phyloP scores from a whole-genome alignment of 2,329 filamentous ascomycete species.

The Aspergillus oerlinghausenensis region DNA sequence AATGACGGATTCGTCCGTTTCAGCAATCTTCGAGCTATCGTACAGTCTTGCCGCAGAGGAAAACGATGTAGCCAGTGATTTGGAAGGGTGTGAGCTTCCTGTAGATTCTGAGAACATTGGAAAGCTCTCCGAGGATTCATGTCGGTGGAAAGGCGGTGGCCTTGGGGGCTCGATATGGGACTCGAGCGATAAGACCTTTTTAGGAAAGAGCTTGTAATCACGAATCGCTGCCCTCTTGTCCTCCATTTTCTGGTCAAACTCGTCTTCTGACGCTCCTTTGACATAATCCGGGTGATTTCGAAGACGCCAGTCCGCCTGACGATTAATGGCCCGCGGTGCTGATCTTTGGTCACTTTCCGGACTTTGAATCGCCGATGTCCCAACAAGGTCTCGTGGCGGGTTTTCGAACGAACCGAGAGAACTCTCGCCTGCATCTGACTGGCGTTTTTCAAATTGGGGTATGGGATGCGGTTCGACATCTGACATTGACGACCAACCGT shows the following conservation, averaged over 20 bases:
- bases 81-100: conserved; percentile 50
- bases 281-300: conserved; percentile 21
- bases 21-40: conserved; percentile 18
- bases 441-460: conserved; percentile 17
- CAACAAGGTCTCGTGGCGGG: conserved; percentile 19
- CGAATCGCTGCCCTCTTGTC: conserved; percentile 41
- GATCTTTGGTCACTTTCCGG: conserved; percentile 33
- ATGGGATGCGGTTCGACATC: conserved; percentile 18
- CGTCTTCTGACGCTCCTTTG: conserved; percentile 28
- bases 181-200: conserved; percentile 48
- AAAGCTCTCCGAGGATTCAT: conserved; percentile 59
- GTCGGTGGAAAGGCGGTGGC: conserved; percentile 41
- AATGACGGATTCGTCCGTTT: conserved; percentile 10
- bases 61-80: conserved; percentile 51
- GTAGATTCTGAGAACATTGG: conserved; percentile 61
- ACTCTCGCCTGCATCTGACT: conserved; percentile 24
- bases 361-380: conserved; percentile 18
- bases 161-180: conserved; percentile 28
- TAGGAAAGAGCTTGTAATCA: conserved; percentile 48
- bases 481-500: conserved; percentile 27
- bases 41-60: conserved; percentile 29
- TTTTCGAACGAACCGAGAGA: conserved; percentile 16
- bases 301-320: conserved; percentile 35
- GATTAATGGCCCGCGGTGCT: conserved; percentile 37
- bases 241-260: conserved; percentile 38